phyloP scores from a whole-genome alignment of 2,329 filamentous ascomycete species.

The Teratosphaeria viscida region DNA sequence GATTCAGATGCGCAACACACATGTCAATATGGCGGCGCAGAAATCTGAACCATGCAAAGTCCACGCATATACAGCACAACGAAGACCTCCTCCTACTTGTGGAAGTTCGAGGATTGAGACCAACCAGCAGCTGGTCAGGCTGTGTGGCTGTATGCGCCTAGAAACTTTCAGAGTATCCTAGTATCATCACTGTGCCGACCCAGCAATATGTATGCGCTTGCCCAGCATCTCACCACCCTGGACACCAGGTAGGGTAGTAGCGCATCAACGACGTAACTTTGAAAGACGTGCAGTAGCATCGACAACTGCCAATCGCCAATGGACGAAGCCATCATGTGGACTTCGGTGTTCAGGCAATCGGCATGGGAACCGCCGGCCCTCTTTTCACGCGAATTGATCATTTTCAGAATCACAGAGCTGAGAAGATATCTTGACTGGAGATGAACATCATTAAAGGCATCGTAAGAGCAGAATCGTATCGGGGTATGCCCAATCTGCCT shows the following conservation, averaged over 20 bases:
- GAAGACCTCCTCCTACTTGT: not conserved
- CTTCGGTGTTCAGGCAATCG: not conserved
- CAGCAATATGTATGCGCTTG: not conserved
- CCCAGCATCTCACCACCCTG: not conserved
- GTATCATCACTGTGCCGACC: not conserved
- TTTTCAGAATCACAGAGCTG: not conserved
- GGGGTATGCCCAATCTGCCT: not conserved
- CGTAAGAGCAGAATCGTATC: not conserved
- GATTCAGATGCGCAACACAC: not conserved
- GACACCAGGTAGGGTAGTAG: not conserved
- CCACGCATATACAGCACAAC: not conserved
- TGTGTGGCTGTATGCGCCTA: not conserved
- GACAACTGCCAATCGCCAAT: not conserved
- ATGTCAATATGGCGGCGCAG: not conserved
- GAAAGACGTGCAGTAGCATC: not conserved
- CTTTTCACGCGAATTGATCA: not conserved
- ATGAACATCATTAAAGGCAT: not conserved
- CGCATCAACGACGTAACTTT: not conserved
- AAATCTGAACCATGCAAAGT: not conserved
- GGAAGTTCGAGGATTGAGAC: not conserved
- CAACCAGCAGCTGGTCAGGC: not conserved
- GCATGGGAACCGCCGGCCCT: not conserved
- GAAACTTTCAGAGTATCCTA: not conserved
- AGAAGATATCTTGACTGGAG: not conserved
- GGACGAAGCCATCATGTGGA: not conserved